Conservation (phyloP, 2,329 filamentous ascomycete species). For the Lasiodiplodia citricola region DNA sequence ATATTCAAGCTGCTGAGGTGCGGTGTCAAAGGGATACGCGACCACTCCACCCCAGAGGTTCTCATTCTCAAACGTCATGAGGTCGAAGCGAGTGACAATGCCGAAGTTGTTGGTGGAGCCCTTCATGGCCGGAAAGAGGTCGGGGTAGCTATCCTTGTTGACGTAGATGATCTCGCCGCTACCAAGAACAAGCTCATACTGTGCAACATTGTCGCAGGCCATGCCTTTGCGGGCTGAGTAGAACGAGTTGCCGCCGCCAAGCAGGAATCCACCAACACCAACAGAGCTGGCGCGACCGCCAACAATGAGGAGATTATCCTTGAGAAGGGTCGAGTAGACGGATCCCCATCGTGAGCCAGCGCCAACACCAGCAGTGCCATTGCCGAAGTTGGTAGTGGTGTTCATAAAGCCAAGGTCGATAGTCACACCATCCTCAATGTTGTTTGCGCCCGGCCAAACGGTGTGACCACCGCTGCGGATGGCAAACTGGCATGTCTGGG, state of each 20-base stretch:
- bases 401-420: constrained; percentile 39
- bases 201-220: constrained; percentile 13
- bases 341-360: constrained; percentile 12
- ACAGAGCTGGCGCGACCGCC: constrained; percentile 28
- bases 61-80: constrained; percentile 24
- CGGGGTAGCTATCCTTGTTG: constrained; percentile 24
- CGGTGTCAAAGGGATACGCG: constrained; percentile 34
- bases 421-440: constrained; percentile 38
- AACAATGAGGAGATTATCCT: constrained; percentile 14
- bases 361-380: constrained; percentile 32
- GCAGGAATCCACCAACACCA: constrained; percentile 28
- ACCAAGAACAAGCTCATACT: constrained; percentile 21
- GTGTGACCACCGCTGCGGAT: constrained; percentile 42
- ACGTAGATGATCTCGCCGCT: constrained; percentile 19
- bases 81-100: constrained; percentile 44
- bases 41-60: constrained; percentile 46
- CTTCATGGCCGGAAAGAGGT: constrained; percentile 46
- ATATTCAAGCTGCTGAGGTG: constrained; percentile 31
- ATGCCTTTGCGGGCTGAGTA: constrained; percentile 21
- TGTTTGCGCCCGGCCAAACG: constrained; percentile 32
- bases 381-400: constrained; percentile 28
- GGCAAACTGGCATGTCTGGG: constrained; percentile 32
- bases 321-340: constrained; percentile 29
- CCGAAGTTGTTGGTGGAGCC: constrained; percentile 46
- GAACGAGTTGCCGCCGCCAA: constrained; percentile 29